A percentile compares a stretch with the other conserved stretches of the same genome.
Conservation (phyloP, 805 yeast genomes). For the Ogataea salicorniae region DNA sequence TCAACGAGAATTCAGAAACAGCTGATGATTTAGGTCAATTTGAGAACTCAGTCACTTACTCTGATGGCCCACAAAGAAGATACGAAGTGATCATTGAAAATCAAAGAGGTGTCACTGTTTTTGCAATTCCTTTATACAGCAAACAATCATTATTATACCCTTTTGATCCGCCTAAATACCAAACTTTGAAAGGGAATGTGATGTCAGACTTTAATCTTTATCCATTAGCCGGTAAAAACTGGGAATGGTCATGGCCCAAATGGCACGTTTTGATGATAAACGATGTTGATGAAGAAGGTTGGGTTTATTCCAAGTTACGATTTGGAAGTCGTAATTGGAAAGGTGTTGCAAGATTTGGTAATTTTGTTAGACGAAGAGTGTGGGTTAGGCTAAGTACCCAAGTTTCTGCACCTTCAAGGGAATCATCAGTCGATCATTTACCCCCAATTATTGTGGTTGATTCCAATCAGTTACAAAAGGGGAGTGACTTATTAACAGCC, state of each 20-base stretch:
- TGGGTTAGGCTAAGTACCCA: constrained; percentile 42
- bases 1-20: constrained; percentile 10
- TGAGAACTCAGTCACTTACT: constrained; percentile 1
- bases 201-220: constrained; percentile 27
- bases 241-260: constrained; percentile 52
- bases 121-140: constrained; percentile 48
- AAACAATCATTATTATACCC: constrained; percentile 41
- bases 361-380: constrained; percentile 44
- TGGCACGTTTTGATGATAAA: constrained; percentile 51
- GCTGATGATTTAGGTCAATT: constrained; percentile 9
- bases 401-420: background rate
- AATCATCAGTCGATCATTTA: background rate
- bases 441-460: constrained; percentile 3
- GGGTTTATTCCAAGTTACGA: constrained; percentile 43
- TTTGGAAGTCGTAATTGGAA: constrained; percentile 44
- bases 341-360: constrained; percentile 45
- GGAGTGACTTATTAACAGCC: too few relatives aligned
- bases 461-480: background rate
- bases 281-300: constrained; percentile 56
- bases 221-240: constrained; percentile 45
- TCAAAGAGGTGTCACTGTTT: constrained; percentile 47
- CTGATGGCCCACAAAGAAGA: constrained; percentile 2
- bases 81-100: constrained; percentile 47
- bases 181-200: constrained; percentile 37
- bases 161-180: constrained; percentile 47